Base-by-base conservation (phyloP, 169 alveolate species). In the Plasmodium vivax region DNA sequence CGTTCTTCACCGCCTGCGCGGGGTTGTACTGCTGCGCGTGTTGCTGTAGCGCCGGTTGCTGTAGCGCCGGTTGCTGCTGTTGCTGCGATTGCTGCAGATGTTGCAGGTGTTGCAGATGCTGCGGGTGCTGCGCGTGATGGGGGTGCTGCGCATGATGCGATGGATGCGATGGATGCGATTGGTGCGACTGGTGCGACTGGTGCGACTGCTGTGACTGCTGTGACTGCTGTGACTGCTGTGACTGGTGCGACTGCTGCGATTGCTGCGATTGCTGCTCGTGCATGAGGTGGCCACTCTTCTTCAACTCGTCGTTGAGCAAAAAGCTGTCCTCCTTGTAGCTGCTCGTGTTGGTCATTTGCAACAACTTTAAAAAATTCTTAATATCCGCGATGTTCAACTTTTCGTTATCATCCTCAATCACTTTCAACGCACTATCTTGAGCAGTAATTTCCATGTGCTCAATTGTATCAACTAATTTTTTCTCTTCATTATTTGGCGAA, bases 371-470 rank as follows among this genome's bases (percentile, higher is more conserved):
- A 34, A 87, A 87, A 36, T 71, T 87, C 23, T 87, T 87, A 38
- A 87, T 87, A 87, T 87, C 93, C n/a, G 83, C n/a, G n/a, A 84
- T 14, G 56, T 87, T 87, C 85, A 87, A 43, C 81, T 87, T 87
- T 14, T 87, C 93, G 54, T 51, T 75, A 45, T 87, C 93, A 87
- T 87, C 93, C 71, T 87, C 93, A 30, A 87, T 87, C 34, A 87
- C 93, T 41, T 87, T 87, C 19, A 87, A 43, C 19, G 85, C 93
- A 56, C 93, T 87, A 87, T 87, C 93, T 45, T 87, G 93, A 3
- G 93, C 93, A 3, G 93, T 87, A 54, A 87, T 74, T 51, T 87
- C 93, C 93, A 87, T 87, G 34, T 87, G 93, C 3, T 87, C 93
- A 3, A 87, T 87, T 6, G 93, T 87, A 7, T 87, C 87, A 0